Evolutionary conservation across 1,284 basidiomycete genomes (phyloP).

Genomic region (Ganoderma resinaceum): DNA sequence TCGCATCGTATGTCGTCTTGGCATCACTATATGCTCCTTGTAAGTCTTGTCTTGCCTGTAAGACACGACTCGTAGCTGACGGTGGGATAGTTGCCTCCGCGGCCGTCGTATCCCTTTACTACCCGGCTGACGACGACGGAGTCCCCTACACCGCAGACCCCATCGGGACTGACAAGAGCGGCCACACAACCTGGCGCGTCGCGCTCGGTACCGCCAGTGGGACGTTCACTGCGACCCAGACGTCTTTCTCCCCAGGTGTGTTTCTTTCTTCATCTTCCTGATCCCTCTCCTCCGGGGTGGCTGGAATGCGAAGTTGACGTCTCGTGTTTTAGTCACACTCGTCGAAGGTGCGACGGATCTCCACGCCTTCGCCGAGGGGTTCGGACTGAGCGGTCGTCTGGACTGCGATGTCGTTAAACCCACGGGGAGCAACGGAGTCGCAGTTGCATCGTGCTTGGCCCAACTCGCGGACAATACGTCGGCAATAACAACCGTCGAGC

Average conservation of each 20-base stretch:
- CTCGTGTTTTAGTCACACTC: slow-evolving; percentile 34
- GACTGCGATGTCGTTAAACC: too few species aligned
- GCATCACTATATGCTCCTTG: not conserved
- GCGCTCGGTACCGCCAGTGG: slow-evolving; percentile 45
- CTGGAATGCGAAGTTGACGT: not conserved
- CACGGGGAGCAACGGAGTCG: too few species aligned
- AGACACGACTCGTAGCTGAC: not conserved
- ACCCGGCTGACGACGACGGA: not conserved
- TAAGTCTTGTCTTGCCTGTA: not conserved
- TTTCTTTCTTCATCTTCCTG: not conserved
- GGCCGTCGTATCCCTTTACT: slow-evolving; percentile 1
- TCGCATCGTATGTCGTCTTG: not conserved
- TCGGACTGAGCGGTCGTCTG: too few species aligned
- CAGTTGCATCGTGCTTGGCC: not conserved
- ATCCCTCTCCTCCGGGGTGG: not conserved
- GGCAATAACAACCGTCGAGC: not conserved
- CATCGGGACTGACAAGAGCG: slow-evolving; percentile 6
- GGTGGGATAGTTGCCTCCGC: not conserved
- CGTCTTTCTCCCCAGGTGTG: slow-evolving; percentile 29
- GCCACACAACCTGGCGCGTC: slow-evolving; percentile 49
- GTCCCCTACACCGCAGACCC: not conserved
- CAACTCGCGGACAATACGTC: not conserved
- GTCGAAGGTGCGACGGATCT: slow-evolving; percentile 32
- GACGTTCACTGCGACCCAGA: slow-evolving; percentile 35
- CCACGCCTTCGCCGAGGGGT: not conserved